These are phyloP conservation scores for Metschnikowia reukaufii DNA, from an alignment of 805 yeast genomes.

Conservation along the genomic window DNA sequence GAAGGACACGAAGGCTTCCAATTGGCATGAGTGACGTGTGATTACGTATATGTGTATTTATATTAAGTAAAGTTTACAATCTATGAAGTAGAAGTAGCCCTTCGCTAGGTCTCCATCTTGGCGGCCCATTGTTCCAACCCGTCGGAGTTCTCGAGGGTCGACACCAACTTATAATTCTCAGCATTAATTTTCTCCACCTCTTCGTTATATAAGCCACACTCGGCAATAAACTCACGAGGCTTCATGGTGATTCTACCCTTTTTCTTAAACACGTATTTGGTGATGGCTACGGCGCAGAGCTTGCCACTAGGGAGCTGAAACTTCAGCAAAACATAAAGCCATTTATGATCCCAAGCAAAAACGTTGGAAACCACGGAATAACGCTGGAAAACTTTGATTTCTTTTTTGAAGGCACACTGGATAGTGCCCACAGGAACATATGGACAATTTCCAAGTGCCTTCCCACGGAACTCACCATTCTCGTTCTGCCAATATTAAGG, in stretches of 20 bases:
- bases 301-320: constrained; percentile 38
- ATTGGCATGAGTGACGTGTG: constrained; percentile 47
- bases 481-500: constrained; percentile 43
- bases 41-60: background rate
- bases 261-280: constrained; percentile 77
- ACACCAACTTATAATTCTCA: constrained; percentile 41
- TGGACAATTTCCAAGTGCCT: constrained; percentile 42
- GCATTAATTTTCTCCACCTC: constrained; percentile 45
- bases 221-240: constrained; percentile 59
- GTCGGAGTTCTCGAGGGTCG: constrained; percentile 34
- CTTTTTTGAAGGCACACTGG: constrained; percentile 64
- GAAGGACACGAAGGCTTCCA: constrained; percentile 98
- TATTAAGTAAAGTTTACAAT: background rate
- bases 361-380: constrained; percentile 60
- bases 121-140: constrained; percentile 37
- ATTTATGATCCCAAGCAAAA: constrained; percentile 82
- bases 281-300: constrained; percentile 59
- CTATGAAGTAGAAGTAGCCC: background rate
- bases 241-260: constrained; percentile 70
- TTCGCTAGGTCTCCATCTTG: constrained; percentile 3
- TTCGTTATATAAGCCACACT: constrained; percentile 56
- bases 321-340: constrained; percentile 72
- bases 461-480: constrained; percentile 31
- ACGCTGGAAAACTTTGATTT: constrained; percentile 63
- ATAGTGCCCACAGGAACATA: constrained; percentile 79